Evolutionary conservation across 805 yeast species (phyloP).

Genomic region (Maudiozyma bulderi): DNA sequence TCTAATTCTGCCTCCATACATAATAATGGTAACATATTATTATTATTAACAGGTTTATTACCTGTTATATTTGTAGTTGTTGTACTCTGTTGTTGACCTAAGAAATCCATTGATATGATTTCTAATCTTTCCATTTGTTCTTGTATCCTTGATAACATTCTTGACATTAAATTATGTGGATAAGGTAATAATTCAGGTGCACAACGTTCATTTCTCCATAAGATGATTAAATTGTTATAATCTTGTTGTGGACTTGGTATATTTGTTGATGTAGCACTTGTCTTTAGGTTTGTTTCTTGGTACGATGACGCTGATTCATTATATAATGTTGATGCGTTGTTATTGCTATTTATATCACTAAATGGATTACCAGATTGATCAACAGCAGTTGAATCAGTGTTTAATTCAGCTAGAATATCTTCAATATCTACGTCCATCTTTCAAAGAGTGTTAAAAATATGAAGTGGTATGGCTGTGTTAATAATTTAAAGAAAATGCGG

Average conservation of each 20-base stretch:
- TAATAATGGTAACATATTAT: conserved; percentile 47
- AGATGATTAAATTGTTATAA: conserved; percentile 36
- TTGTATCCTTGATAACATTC: conserved; percentile 50
- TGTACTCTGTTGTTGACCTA: conserved; percentile 31
- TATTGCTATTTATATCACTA: conserved; percentile 8
- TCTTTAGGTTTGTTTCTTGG: not conserved
- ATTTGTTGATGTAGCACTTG: not conserved
- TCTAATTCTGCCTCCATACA: conserved; percentile 89
- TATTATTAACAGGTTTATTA: conserved; percentile 10
- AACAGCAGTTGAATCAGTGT: conserved; percentile 34
- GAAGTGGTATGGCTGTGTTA: no score
- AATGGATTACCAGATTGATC: conserved; percentile 8
- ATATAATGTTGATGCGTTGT: conserved; percentile 1
- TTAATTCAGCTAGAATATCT: conserved; percentile 62
- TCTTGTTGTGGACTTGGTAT: conserved; percentile 13
- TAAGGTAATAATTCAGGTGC: conserved; percentile 82
- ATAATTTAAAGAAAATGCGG: no score
- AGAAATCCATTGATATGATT: conserved; percentile 68
- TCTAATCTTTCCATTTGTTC: conserved; percentile 69
- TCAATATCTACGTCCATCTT: conserved; percentile 48
- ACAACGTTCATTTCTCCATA: conserved; percentile 79
- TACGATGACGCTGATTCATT: conserved; percentile 11
- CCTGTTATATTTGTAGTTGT: not conserved
- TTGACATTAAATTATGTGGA: conserved; percentile 47
- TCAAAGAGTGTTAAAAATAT: no score